These are phyloP conservation scores for Oryza longistaminata DNA, from an alignment of 176 grass and related monocot genomes.

Conservation along the genomic window DNA sequence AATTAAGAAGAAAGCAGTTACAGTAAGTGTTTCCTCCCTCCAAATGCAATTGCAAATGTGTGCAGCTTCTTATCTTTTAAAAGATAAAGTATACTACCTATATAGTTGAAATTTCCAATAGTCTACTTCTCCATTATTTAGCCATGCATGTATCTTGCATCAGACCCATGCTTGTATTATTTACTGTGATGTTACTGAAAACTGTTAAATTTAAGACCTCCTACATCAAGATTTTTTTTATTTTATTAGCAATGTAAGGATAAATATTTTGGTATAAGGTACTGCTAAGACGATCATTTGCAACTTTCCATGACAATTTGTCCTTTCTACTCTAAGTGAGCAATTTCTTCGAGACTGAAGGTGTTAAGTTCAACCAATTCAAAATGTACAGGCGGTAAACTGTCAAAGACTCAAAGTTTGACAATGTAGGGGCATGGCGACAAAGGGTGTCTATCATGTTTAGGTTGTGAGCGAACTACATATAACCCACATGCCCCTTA, in stretches of 20 bases:
- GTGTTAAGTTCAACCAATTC: background rate
- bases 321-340: background rate
- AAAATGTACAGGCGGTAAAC: background rate
- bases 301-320: background rate
- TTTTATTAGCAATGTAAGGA: background rate
- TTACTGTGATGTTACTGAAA: conserved; percentile 5
- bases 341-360: conserved; percentile 1
- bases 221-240: background rate
- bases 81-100: background rate
- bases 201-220: background rate
- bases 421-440: background rate
- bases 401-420: background rate
- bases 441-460: background rate
- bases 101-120: background rate
- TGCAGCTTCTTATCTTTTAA: background rate
- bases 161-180: background rate
- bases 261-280: conserved; percentile 1
- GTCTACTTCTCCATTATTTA: background rate
- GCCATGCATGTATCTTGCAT: conserved; percentile 11
- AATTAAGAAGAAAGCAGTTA: conserved; percentile 58
- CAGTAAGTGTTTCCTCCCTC: conserved; percentile 35
- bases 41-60: background rate
- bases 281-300: background rate
- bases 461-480: background rate
- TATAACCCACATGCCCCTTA: background rate